These are phyloP conservation scores for Peronospora belbahrii DNA, from an alignment of 352 stramenopile species.

Conservation along the genomic window DNA sequence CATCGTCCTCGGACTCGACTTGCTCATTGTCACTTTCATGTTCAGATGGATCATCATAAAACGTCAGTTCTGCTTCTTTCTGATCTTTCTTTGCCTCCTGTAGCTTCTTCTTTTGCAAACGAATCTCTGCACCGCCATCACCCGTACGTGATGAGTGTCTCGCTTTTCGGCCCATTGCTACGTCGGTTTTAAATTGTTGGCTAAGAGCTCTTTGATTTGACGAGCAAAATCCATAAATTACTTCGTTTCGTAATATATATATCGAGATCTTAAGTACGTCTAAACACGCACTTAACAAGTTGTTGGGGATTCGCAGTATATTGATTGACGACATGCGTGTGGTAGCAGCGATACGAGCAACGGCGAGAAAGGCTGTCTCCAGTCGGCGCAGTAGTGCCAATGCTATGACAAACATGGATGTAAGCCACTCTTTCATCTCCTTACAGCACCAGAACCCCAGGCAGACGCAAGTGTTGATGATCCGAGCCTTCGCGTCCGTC, in stretches of 20 bases:
- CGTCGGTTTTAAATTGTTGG: not conserved
- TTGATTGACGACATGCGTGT: no score
- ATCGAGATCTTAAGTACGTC: not conserved
- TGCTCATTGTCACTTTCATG: slow-evolving; percentile 55
- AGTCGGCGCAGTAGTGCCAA: slow-evolving; percentile 8
- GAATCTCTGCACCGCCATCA: slow-evolving; percentile 67
- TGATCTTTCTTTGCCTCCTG: slow-evolving; percentile 50
- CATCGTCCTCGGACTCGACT: slow-evolving; percentile 52
- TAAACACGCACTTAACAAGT: slow-evolving; percentile 6
- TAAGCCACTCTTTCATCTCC: slow-evolving; percentile 1
- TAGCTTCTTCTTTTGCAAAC: slow-evolving; percentile 55
- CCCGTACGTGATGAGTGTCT: slow-evolving; percentile 67
- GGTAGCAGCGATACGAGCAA: slow-evolving; percentile 8
- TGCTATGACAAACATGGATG: not conserved
- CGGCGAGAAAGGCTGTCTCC: slow-evolving; percentile 3
- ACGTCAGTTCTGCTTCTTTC: slow-evolving; percentile 67
- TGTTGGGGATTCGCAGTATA: no score
- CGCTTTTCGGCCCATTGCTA: slow-evolving; percentile 62
- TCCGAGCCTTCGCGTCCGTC: slow-evolving; percentile 8
- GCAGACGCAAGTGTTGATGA: slow-evolving; percentile 2
- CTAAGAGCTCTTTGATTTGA: not conserved
- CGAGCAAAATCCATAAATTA: no score
- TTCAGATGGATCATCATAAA: slow-evolving; percentile 79
- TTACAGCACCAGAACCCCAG: not conserved
- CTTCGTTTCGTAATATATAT: not conserved